Evolutionary conservation across 2,329 filamentous ascomycete genomes (phyloP), one percentile per base, ranked within the genome.

Genomic region (Fonsecaea monophora): DNA sequence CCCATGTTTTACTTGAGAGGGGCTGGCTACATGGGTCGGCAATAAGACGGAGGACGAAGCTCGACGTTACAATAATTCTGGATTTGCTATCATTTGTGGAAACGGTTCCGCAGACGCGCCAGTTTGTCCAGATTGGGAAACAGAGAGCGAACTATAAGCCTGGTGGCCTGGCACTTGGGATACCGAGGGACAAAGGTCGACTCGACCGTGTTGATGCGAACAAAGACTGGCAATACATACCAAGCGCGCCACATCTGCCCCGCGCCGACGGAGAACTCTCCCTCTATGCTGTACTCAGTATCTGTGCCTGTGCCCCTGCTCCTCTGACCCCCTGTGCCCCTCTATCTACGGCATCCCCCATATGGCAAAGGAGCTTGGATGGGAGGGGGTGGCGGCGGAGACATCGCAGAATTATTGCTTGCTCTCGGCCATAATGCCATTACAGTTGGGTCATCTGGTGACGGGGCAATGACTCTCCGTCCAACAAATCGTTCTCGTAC

Each of bases 401-500:
- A 32, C 30, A 32, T 32, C 6, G 4, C 30, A 32, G 30, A 32
- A 4, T 32, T 32, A 32, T 32, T 32, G 30, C 30, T 32, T 32
- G 30, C 4, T 32, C 30, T 32, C 30, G 30, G 25, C 25, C 25
- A 25, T 25, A 25, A 25, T 25, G 25, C 25, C 25, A 25, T 25
- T 25, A 25, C 25, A 25, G 25, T 2, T 25, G 30, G 30, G 30
- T 32, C 30, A 32, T 32, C 30, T 32, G 30, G 30, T 30, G 45
- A 21, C 59, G 59, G 48, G 54, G 48, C 34, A 53, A 61, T 30
- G 40, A 40, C 48, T 61, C 48, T 35, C 59, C 34, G 48, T n/a
- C 35, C 34, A 35, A 34, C 12, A 12, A n/a, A n/a, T 30, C 9
- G 25, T 38, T 37, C 42, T 54, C 32, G 45, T 34, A 38, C 21